A percentile compares a stretch with the other conserved stretches of the same genome.
phyloP scores from a whole-genome alignment of 371 early-diverging fungal genomes.

The Apophysomyces trapeziformis region DNA sequence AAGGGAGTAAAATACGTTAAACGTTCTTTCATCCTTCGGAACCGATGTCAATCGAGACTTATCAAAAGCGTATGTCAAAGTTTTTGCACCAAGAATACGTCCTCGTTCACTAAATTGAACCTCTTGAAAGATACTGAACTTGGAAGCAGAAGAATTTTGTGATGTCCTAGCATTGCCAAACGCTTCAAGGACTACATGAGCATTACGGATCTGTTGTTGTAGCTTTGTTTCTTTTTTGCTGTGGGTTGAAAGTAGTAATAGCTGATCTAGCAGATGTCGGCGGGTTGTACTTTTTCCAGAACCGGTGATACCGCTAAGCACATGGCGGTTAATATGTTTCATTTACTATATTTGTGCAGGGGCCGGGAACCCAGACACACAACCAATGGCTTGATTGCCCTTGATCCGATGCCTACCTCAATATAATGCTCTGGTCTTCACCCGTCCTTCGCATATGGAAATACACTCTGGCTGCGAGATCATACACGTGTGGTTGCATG shows the following conservation, averaged over 20 bases:
- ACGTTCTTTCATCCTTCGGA: constrained; percentile 74
- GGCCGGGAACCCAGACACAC: constrained; percentile 16
- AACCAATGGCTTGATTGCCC: constrained; percentile 27
- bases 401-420: constrained; percentile 56
- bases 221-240: constrained; percentile 63
- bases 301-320: constrained; percentile 68
- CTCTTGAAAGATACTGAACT: constrained; percentile 81
- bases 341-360: constrained; percentile 15
- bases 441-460: constrained; percentile 83
- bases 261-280: constrained; percentile 63
- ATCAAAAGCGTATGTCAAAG: constrained; percentile 84
- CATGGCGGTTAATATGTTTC: constrained; percentile 13
- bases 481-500: constrained; percentile 64
- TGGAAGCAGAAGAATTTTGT: constrained; percentile 67
- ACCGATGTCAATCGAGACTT: constrained; percentile 66
- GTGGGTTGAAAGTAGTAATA: constrained; percentile 61
- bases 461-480: constrained; percentile 68
- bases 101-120: constrained; percentile 81
- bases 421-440: constrained; percentile 80
- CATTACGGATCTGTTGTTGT: constrained; percentile 59
- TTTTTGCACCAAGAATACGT: constrained; percentile 78
- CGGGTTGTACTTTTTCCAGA: constrained; percentile 76
- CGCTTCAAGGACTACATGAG: constrained; percentile 63
- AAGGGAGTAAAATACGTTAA: constrained; percentile 91
- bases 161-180: constrained; percentile 69